Base-by-base conservation (phyloP, 148 eudicot genomes). In the Vaccinium macrocarpon region DNA sequence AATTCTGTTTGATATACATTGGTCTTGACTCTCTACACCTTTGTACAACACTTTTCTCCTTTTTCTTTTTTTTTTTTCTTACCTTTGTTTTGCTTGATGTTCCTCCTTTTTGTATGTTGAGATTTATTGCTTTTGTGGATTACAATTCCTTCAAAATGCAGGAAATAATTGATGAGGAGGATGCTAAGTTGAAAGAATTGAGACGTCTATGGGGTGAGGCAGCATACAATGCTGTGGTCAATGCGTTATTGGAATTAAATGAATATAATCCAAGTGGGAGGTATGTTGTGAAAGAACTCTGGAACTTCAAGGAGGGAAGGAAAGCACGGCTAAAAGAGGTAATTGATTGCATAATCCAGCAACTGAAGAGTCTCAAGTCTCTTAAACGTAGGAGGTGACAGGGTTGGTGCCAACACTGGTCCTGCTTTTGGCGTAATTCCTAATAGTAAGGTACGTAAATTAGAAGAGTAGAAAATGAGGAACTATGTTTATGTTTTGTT, bases 231-330 rank as follows among this genome's bases (percentile, higher is more conserved):
- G 78, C 90, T 73, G 88, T 88, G 11, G 84, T 77, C 49, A 81
- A 53, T 5, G 90, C 90, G 23, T 76, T 88, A 56, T 12, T 81
- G 85, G 90, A 88, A 46, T 2, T 86, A 51, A 84, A 88, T 21
- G 90, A 88, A 53, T 88, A 86, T 49, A 88, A 88, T 57, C 88
- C 88, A 50, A 88, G 90, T 84, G 90, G 90, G 11, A 82, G 90
- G 50, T 88, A 86, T 55, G 78, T 80, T 35, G 85, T 86, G 49
- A 52, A 76, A 29, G 90, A 88, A 21, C 84, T 88, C 7, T 88
- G 90, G 90, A 85, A 88, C 86, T 79, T 68, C 73, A 81, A 76
- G 84, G 87, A 85, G 66, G 72, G 82, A 18, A 75, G 88, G 32
- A 88, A 62, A 83, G 90, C 90, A 6, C 81, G 49, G 25, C 84